Evolutionary conservation across 2,329 filamentous ascomycete genomes (phyloP), one percentile per base, ranked within the genome.

Genomic region (Fusarium sp.): DNA sequence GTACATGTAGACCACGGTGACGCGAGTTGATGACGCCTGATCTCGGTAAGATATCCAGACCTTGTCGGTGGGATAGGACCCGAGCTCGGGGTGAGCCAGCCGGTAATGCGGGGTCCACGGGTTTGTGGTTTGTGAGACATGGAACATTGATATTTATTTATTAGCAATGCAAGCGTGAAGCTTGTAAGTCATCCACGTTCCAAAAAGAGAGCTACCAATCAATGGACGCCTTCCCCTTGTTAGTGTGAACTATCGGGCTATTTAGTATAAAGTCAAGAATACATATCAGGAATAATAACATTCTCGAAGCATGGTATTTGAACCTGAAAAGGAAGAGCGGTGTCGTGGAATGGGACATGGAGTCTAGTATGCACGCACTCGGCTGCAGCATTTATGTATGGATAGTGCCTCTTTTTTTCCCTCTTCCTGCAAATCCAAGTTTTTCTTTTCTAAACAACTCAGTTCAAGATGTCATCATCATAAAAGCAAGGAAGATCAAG

Each of bases 281-380:
- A 13, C n/a, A 26, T 19, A 36, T 3, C 11, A 12, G 38, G 38
- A 13, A 38, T 36, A 13, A 38, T 36, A 24, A 13, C 11, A 28
- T 31, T 25, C 9, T 38, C 13, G 22, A 40, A 41, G 35, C 22
- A 11, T 41, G 22, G 41, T 11, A 28, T 55, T 41, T 57, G 32
- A 52, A 19, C 11, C 6, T 12, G 6, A 5, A 11, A 7, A 28
- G 13, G 32, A 58, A 48, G 39, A 64, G 61, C 56, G 61, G 56
- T 65, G 56, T 62, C 51, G 35, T 58, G 46, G 35, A 49, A 65
- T 53, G 32, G 49, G 47, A 39, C 29, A 40, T 40, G 40, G 34
- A 55, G 38, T 29, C 47, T 49, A 32, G 51, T 32, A 43, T 38
- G 35, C 29, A 43, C 19, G 35, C 29, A 43, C 19, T 19, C 19